phyloP scores from a whole-genome alignment of 805 yeast genomes.

The Cyberlindnera suaveolens region DNA sequence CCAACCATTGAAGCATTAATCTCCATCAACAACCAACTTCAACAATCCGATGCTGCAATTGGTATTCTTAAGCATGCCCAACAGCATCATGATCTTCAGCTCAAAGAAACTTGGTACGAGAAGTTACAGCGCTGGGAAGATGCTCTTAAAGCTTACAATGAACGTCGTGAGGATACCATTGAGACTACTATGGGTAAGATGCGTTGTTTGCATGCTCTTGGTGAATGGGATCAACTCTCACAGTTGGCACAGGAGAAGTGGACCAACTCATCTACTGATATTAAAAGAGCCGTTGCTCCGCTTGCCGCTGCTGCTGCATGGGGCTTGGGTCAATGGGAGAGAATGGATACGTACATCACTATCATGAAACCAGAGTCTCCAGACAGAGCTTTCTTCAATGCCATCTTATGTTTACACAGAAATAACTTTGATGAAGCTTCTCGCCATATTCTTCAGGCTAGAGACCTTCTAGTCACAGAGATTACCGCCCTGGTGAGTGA shows the following conservation, averaged over 20 bases:
- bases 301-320: constrained; percentile 98
- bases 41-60: constrained; percentile 96
- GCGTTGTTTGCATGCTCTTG: constrained; percentile 97
- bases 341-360: constrained; percentile 84
- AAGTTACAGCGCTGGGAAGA: constrained; percentile 97
- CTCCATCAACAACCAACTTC: constrained; percentile 87
- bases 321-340: constrained; percentile 97
- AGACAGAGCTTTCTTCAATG: constrained; percentile 90
- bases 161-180: constrained; percentile 67
- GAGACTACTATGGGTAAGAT: constrained; percentile 96
- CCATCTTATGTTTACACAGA: constrained; percentile 79
- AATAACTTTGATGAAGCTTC: constrained; percentile 81
- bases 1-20: constrained; percentile 89
- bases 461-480: constrained; percentile 88
- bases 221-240: constrained; percentile 94
- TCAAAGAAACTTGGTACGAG: constrained; percentile 97
- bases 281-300: constrained; percentile 83
- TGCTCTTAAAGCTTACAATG: constrained; percentile 84
- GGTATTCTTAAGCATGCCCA: constrained; percentile 95
- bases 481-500: constrained; percentile 92
- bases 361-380: constrained; percentile 92
- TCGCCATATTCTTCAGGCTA: constrained; percentile 71
- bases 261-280: constrained; percentile 66
- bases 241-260: constrained; percentile 83
- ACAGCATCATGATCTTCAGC: constrained; percentile 80